Evolutionary conservation across 1,284 basidiomycete genomes (phyloP).

Genomic region (Phaffia rhodozyma): DNA sequence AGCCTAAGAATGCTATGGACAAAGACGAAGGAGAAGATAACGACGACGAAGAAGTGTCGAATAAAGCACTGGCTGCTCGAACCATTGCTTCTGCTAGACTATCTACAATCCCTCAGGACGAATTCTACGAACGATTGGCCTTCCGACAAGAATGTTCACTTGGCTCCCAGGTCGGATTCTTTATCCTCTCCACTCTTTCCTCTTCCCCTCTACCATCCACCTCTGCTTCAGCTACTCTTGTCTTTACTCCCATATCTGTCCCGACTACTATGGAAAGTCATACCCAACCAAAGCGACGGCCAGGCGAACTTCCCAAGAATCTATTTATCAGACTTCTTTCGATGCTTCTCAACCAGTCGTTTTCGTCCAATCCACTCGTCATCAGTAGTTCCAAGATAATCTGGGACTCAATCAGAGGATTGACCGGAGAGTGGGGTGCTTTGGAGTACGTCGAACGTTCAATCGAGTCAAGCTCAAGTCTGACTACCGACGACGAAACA

Average conservation of each 20-base stretch:
- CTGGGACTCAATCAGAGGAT: neutral
- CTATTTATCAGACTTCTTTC: slow-evolving; percentile 6
- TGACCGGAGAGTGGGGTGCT: slow-evolving; percentile 27
- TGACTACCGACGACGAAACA: neutral
- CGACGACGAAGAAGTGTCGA: slow-evolving; percentile 11
- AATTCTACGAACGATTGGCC: slow-evolving; percentile 92
- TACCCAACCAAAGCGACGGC: neutral
- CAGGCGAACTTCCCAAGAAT: neutral
- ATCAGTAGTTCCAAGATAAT: slow-evolving; percentile 2
- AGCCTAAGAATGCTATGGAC: slow-evolving; percentile 25
- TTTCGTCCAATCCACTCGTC: neutral
- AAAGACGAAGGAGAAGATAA: slow-evolving; percentile 39
- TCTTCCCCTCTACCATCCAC: neutral
- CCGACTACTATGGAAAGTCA: neutral
- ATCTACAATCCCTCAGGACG: slow-evolving; percentile 41
- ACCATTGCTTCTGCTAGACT: slow-evolving; percentile 11
- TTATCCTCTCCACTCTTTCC: slow-evolving; percentile 43
- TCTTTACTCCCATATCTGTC: neutral
- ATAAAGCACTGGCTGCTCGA: slow-evolving; percentile 33
- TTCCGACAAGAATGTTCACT: slow-evolving; percentile 81
- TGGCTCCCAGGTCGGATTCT: slow-evolving; percentile 80
- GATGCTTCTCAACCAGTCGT: slow-evolving; percentile 16
- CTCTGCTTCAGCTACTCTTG: neutral
- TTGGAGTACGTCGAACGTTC: slow-evolving; percentile 20
- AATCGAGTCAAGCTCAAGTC: neutral